Evolutionary conservation across 768 basidiomycete genomes (phyloP).

Genomic region (Mycena amicta): DNA sequence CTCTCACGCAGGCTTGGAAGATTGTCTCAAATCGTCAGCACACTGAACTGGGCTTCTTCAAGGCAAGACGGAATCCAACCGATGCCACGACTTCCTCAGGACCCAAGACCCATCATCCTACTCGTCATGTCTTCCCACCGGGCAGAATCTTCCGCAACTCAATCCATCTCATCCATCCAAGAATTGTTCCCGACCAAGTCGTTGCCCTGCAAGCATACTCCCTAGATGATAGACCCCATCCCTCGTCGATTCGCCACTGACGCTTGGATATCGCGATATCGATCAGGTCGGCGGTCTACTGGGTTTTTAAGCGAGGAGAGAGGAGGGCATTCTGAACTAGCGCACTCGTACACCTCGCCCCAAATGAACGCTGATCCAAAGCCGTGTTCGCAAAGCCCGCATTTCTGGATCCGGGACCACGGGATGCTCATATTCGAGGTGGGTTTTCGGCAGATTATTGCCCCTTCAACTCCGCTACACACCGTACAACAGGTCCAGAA

Average conservation of each 20-base stretch:
- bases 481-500: slow-evolving; percentile 38
- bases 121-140: neutral
- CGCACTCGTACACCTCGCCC: too few relatives aligned
- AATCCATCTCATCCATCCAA: neutral
- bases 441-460: neutral
- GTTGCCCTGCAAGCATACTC: neutral
- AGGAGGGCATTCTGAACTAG: too few relatives aligned
- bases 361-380: slow-evolving; percentile 20
- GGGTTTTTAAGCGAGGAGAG: too few relatives aligned
- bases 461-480: neutral
- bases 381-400: slow-evolving; percentile 18
- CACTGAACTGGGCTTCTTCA: too few relatives aligned
- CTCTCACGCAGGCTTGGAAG: too few relatives aligned
- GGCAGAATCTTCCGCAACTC: neutral
- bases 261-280: neutral
- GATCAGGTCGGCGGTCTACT: neutral
- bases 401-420: slow-evolving; percentile 21
- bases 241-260: neutral
- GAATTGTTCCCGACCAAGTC: neutral
- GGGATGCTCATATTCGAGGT: slow-evolving; percentile 24
- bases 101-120: too few relatives aligned
- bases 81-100: neutral
- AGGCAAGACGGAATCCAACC: too few relatives aligned
- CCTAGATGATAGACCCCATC: neutral
- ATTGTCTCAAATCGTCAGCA: too few relatives aligned